Evolutionary conservation across 306 rosid genomes (phyloP).

Genomic region (Begonia peltatifolia): DNA sequence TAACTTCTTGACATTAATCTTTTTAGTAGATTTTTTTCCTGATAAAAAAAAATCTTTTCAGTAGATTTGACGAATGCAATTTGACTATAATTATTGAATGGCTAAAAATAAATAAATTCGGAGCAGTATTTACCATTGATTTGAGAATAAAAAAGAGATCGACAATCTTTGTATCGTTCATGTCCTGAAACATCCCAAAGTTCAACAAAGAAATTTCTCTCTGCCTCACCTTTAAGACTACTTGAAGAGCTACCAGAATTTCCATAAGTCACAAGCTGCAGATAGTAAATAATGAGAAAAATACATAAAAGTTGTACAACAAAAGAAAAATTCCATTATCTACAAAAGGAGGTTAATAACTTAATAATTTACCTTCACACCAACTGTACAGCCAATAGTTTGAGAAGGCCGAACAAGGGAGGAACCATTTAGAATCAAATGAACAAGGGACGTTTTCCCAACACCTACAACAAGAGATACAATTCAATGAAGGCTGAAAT

Average conservation of each 20-base stretch:
- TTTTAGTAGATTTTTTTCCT: too few relatives aligned
- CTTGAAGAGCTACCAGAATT: constrained; percentile 81
- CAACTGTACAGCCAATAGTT: constrained; percentile 89
- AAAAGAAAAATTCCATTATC: too few relatives aligned
- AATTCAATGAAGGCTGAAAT: constrained; percentile 1
- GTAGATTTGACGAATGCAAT: background rate
- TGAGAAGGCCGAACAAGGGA: constrained; percentile 59
- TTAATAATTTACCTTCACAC: constrained; percentile 44
- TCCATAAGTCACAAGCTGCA: constrained; percentile 63
- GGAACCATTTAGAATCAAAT: constrained; percentile 75
- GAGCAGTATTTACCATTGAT: constrained; percentile 52
- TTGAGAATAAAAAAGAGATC: constrained; percentile 86
- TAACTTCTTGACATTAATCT: too few relatives aligned
- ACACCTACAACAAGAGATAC: constrained; percentile 43
- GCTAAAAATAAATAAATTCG: background rate
- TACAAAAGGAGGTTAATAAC: too few relatives aligned
- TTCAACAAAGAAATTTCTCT: constrained; percentile 88
- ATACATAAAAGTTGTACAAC: too few relatives aligned
- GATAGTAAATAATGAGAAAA: constrained; percentile 5
- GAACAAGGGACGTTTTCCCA: constrained; percentile 86
- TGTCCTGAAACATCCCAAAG: constrained; percentile 99
- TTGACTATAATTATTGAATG: background rate
- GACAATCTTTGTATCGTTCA: constrained; percentile 89
- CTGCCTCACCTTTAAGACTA: constrained; percentile 69
- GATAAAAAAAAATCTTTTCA: too few relatives aligned